Evolutionary conservation across 208 protist genomes (phyloP).

Genomic region (Trypanosoma grayi): DNA sequence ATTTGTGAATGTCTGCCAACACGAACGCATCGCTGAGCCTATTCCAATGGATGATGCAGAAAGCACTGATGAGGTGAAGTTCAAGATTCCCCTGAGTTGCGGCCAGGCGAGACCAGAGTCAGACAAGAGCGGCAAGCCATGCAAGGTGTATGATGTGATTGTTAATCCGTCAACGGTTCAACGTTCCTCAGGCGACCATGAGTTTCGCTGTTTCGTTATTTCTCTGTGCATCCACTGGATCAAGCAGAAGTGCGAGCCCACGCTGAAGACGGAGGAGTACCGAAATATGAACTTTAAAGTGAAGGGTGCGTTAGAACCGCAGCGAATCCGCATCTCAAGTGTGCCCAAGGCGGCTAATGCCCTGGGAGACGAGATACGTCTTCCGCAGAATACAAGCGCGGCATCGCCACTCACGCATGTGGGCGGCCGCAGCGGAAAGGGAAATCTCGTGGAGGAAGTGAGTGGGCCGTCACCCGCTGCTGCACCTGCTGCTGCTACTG

Average conservation of each 20-base stretch:
- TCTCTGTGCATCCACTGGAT: slow-evolving; percentile 90
- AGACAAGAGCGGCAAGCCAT: slow-evolving; percentile 83
- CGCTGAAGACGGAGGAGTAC: slow-evolving; percentile 85
- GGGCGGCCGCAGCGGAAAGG: slow-evolving; percentile 35
- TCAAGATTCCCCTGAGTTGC: slow-evolving; percentile 87
- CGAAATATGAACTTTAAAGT: slow-evolving; percentile 85
- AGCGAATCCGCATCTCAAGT: slow-evolving; percentile 78
- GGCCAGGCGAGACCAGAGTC: slow-evolving; percentile 70
- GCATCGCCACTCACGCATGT: slow-evolving; percentile 46
- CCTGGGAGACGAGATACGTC: slow-evolving; percentile 84
- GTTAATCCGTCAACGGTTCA: slow-evolving; percentile 79
- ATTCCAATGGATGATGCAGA: slow-evolving; percentile 61
- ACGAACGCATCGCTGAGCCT: slow-evolving; percentile 83
- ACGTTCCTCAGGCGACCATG: slow-evolving; percentile 65
- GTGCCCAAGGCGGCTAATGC: slow-evolving; percentile 53
- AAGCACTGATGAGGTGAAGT: slow-evolving; percentile 60
- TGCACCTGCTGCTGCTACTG: not conserved
- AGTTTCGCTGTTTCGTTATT: slow-evolving; percentile 85
- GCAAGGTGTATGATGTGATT: slow-evolving; percentile 91
- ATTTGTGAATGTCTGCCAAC: slow-evolving; percentile 90
- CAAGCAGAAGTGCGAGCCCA: slow-evolving; percentile 88
- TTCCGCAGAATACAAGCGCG: slow-evolving; percentile 39
- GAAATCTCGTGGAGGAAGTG: slow-evolving; percentile 70
- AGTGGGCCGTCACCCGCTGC: slow-evolving; percentile 1
- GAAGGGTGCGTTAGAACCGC: slow-evolving; percentile 81